Evolutionary conservation across 2,329 filamentous ascomycete species (phyloP).

Genomic region (Trichoderma atrobrunneum): DNA sequence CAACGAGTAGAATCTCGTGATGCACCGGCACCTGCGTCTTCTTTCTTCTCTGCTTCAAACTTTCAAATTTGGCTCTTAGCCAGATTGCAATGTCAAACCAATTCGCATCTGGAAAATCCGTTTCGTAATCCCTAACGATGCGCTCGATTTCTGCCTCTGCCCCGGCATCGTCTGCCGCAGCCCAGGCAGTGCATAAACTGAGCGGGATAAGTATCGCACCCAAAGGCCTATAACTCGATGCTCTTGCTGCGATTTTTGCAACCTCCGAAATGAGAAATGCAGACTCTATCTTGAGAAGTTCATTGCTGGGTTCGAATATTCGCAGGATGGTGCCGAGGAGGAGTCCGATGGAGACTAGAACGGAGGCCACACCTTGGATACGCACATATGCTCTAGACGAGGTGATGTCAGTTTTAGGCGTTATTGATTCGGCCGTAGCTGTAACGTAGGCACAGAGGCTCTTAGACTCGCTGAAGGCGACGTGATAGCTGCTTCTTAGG

Average conservation of each 20-base stretch:
- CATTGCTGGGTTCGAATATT: neutral
- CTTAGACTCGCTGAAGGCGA: neutral
- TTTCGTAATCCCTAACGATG: neutral
- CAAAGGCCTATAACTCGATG: neutral
- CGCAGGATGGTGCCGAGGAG: neutral
- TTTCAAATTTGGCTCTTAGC: neutral
- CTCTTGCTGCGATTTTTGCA: neutral
- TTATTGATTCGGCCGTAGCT: neutral
- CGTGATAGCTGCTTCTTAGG: neutral
- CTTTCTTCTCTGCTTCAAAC: neutral
- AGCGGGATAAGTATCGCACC: neutral
- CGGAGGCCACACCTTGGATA: neutral
- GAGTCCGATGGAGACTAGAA: neutral
- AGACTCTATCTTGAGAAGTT: neutral
- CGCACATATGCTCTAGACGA: neutral
- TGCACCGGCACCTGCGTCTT: neutral
- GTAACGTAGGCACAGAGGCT: neutral
- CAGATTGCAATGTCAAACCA: neutral
- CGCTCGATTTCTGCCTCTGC: neutral
- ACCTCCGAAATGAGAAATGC: neutral
- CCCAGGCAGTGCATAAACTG: neutral
- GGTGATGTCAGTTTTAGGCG: neutral
- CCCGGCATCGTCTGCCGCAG: neutral
- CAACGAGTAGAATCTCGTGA: neutral
- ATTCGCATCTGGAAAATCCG: neutral